Evolutionary conservation across 306 rosid genomes (phyloP), one percentile per base, ranked within the genome.

Genomic region (Gynostemma pentaphyllum): DNA sequence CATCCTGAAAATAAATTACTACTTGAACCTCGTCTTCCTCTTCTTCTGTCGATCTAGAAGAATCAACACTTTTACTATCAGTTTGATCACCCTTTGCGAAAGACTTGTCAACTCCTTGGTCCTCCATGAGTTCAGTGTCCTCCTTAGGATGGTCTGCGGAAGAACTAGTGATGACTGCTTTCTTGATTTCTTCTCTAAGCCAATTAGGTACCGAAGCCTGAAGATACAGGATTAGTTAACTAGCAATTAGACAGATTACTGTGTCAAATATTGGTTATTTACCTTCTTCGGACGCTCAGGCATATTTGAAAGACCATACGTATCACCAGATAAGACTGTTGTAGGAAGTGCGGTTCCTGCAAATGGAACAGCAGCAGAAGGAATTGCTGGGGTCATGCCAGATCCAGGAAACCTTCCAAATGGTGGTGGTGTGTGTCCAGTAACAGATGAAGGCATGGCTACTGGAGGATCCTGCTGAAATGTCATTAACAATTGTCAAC

Each of bases 281-380:
- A 88, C 99, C 90, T 92, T 92, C 79, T 84, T 92, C 39, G 96
- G 94, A 68, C 99, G 99, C 50, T 92, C 99, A 74, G 90, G 74
- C 74, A 80, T 65, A 71, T 77, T 70, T 45, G 96, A 78, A 76
- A 85, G 70, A 65, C 88, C 99, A 75, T 81, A 92, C 44, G 84
- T 78, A 68, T 92, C 99, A 64, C 78, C 82, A 60, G 99, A 68
- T 74, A 86, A 88, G 34, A 81, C 80, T 42, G 79, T 50, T 30
- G 90, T 53, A 68, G 86, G 79, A 62, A 86, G 71, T 62, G 86
- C 32, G 70, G 80, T 62, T 69, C 87, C 97, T 28, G 87, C 55
- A 81, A 83, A 88, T 51, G 89, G 81, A 23, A 85, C 53, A 60
- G 78, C 85, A 52, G 69, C 79, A 23, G 88, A 47, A 74, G 88